Base-by-base conservation (phyloP, 176 grass and related monocot species). In the Cocos nucifera region DNA sequence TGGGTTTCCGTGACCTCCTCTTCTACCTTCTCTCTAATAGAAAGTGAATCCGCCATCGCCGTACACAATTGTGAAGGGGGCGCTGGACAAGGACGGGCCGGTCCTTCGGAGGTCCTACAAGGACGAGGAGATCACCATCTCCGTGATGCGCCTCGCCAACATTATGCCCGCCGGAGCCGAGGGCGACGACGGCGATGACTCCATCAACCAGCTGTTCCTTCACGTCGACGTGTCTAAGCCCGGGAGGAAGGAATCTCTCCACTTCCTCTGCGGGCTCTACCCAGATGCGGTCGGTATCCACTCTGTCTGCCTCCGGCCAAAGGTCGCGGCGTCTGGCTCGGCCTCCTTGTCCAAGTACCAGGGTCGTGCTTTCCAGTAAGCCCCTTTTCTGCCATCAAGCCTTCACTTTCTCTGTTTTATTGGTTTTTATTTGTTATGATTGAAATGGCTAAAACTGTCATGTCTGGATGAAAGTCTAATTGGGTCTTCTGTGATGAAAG, bases 231-330 rank as follows among this genome's bases (percentile, higher is more conserved):
- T 92, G 51, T 80, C 81, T 16, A 83, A 72, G 81, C 78, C 81
- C 19, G 76, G 61, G 56, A 75, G 56, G 50, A 54, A 83, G 32
- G 83, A 98, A 26, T 89, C 93, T 61, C 61, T 98, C 58, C 87
- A 98, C 39, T 92, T 98, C 80, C 79, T 98, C 0, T 92, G 93
- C 58, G 93, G 93, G 20, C 65, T 98, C 35, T 98, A 98, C 63
- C 87, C 79, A 9, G 87, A 98, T 63, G 84, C 87, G 20, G 64
- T 98, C 18, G 93, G 93, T 55, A 92, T 98, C 65, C 87, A 98
- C 59, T 92, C 93, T 18, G 79, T 98, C 24, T 88, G 80, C 78
- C 93, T 98, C 54, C 85, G 87, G 60, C 70, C 87, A 0, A 89
- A 91, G 79, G 55, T 51, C 1, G 64, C 71, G 1, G 53, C 48